Evolutionary conservation across 78 protist genomes (phyloP).

Genomic region (Dictyostelium capitatum): DNA sequence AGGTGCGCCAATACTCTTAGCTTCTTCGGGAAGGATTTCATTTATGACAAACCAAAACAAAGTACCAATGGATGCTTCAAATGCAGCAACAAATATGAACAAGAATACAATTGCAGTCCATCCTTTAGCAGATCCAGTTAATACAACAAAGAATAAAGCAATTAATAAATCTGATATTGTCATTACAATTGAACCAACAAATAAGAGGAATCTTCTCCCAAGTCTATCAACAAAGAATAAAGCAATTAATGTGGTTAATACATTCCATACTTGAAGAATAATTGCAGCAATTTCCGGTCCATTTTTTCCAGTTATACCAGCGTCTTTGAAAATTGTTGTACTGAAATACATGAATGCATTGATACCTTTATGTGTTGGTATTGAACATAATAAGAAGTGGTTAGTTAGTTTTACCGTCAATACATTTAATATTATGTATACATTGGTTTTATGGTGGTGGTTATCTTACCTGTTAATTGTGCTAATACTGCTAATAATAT

Average conservation of each 20-base stretch:
- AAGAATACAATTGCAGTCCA: constrained; percentile 60
- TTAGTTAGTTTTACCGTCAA: too few species aligned
- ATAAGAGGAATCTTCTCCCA: constrained; percentile 65
- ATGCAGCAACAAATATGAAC: constrained; percentile 60
- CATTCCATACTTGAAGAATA: constrained; percentile 75
- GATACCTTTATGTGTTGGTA: too few species aligned
- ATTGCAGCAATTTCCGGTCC: constrained; percentile 47
- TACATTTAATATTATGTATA: too few species aligned
- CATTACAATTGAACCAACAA: constrained; percentile 50
- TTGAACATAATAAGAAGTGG: too few species aligned
- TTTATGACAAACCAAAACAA: constrained; percentile 79
- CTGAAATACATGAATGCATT: constrained; percentile 79
- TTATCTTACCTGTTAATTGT: constrained; percentile 57
- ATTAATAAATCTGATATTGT: constrained; percentile 35
- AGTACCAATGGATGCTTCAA: constrained; percentile 71
- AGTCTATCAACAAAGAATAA: constrained; percentile 43
- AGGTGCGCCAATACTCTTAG: constrained; percentile 75
- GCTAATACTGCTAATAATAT: constrained; percentile 36
- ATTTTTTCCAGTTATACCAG: constrained; percentile 48
- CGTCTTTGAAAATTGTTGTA: constrained; percentile 52
- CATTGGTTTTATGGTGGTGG: too few species aligned
- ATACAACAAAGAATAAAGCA: constrained; percentile 48
- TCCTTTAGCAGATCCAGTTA: constrained; percentile 41
- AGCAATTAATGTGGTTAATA: constrained; percentile 39
- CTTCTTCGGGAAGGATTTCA: constrained; percentile 60